Percentiles rank a stretch among this genome's conserved stretches.
Evolutionary conservation across 148 eudicot species (phyloP).

Genomic region (Silene conica): DNA sequence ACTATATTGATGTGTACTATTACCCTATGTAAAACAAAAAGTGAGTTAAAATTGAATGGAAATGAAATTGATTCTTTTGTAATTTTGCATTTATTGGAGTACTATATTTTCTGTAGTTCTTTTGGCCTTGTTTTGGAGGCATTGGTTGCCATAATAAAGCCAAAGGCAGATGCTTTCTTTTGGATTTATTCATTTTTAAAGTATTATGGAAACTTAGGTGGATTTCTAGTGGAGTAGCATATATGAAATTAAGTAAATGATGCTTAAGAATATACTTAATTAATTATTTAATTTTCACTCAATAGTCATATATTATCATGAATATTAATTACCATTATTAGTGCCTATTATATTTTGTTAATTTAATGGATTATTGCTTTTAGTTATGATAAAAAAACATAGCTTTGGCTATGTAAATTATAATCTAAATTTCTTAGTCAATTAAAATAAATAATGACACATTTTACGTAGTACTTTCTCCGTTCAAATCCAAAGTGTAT

Average conservation of each 20-base stretch:
- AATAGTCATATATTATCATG: too few species aligned
- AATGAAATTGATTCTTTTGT: not conserved
- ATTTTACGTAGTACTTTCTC: too few species aligned
- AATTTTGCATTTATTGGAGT: slow-evolving; percentile 10
- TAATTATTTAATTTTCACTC: too few species aligned
- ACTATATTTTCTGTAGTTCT: not conserved
- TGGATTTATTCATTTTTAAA: slow-evolving; percentile 30
- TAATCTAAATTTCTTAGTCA: too few species aligned
- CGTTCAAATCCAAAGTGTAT: too few species aligned
- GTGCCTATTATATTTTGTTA: too few species aligned
- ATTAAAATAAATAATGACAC: too few species aligned
- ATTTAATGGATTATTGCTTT: too few species aligned
- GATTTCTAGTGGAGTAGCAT: slow-evolving; percentile 9
- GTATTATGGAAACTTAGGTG: not conserved
- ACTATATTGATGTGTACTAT: too few species aligned
- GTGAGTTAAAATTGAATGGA: not conserved
- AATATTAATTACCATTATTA: too few species aligned
- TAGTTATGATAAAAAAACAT: too few species aligned
- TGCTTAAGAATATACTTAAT: not conserved
- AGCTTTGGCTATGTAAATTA: too few species aligned
- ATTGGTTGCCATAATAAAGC: slow-evolving; percentile 22
- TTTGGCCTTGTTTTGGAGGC: slow-evolving; percentile 36
- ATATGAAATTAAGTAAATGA: not conserved
- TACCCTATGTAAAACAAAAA: not conserved
- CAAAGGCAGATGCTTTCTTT: slow-evolving; percentile 33